Percentiles rank a stretch among this genome's conserved stretches.
Evolutionary conservation across 2,329 filamentous ascomycete species (phyloP).

Genomic region (Fusarium napiforme): DNA sequence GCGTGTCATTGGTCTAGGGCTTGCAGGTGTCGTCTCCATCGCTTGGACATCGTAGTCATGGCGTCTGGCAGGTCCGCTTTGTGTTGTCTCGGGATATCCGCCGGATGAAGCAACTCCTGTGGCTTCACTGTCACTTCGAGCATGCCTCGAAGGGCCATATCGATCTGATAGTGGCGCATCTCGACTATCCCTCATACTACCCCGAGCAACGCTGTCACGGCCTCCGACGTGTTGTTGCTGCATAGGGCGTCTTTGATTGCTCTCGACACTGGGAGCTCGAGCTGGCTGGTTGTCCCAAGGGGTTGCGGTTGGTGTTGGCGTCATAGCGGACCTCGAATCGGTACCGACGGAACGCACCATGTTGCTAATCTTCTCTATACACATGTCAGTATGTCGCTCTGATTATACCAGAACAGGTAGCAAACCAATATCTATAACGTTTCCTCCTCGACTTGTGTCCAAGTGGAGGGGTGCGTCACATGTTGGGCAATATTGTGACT

Average conservation of each 20-base stretch:
- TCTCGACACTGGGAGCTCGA: conserved; percentile 64
- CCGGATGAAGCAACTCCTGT: conserved; percentile 79
- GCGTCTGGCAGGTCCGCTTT: conserved; percentile 75
- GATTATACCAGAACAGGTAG: conserved; percentile 30
- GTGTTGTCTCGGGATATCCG: conserved; percentile 81
- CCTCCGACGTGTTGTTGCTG: conserved; percentile 39
- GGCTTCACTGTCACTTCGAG: conserved; percentile 81
- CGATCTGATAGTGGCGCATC: conserved; percentile 59
- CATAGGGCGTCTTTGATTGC: conserved; percentile 50
- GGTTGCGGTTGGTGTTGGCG: conserved; percentile 67
- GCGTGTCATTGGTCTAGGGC: conserved; percentile 75
- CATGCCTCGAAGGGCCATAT: conserved; percentile 65
- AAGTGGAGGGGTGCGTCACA: conserved; percentile 92
- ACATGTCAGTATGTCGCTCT: conserved; percentile 39
- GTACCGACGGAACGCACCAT: conserved; percentile 83
- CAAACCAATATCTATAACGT: conserved; percentile 88
- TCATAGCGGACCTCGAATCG: conserved; percentile 67
- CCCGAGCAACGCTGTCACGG: conserved; percentile 53
- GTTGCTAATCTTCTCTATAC: conserved; percentile 89
- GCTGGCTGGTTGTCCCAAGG: conserved; percentile 74
- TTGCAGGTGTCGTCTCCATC: conserved; percentile 87
- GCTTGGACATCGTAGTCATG: conserved; percentile 97
- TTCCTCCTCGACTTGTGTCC: conserved; percentile 91
- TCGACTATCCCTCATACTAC: conserved; percentile 60
- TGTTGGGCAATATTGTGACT: conserved; percentile 92